These are phyloP conservation scores for Rugosomyces carneus DNA, from an alignment of 1,284 basidiomycete genomes.

Conservation along the genomic window DNA sequence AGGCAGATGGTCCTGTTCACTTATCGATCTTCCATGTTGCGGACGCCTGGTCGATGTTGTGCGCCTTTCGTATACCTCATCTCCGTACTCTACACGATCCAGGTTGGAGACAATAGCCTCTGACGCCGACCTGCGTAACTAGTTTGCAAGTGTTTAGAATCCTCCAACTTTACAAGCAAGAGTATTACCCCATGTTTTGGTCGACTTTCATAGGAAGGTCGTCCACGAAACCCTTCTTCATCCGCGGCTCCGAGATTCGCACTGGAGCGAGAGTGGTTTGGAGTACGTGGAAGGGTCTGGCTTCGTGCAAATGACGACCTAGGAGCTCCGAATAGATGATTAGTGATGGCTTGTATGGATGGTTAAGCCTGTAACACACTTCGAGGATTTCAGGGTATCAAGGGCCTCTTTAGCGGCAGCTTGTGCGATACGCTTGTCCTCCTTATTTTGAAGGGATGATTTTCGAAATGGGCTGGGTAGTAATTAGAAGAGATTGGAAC, in stretches of 20 bases:
- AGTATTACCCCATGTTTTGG: background rate
- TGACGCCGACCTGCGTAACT: background rate
- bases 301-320: background rate
- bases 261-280: background rate
- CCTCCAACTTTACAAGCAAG: background rate
- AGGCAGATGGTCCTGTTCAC: background rate
- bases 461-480: conserved; percentile 9
- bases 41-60: background rate
- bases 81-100: background rate
- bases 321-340: background rate
- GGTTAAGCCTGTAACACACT: background rate
- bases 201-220: background rate
- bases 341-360: background rate
- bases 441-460: conserved; percentile 8
- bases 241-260: background rate
- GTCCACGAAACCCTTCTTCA: background rate
- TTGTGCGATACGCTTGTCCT: conserved; percentile 8
- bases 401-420: conserved; percentile 11
- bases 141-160: background rate
- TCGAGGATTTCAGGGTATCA: conserved; percentile 5
- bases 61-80: background rate
- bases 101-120: background rate
- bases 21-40: background rate
- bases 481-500: background rate
- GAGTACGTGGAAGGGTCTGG: background rate